These are phyloP conservation scores for Biscogniauxia mediterranea DNA, from an alignment of 2,329 filamentous ascomycete genomes.

Conservation along the genomic window DNA sequence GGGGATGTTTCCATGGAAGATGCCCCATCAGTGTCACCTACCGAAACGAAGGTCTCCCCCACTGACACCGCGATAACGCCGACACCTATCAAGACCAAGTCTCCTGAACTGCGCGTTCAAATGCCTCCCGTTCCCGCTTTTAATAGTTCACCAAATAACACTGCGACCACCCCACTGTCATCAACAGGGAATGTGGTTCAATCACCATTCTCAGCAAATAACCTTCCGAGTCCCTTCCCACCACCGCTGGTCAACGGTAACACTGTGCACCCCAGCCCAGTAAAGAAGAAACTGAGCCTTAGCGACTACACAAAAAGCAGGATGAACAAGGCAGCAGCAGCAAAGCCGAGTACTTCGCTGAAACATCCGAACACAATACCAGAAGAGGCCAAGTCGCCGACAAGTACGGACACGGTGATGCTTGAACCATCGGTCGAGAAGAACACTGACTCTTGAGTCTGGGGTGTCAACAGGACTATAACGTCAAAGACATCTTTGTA, in stretches of 20 bases:
- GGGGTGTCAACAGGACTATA: constrained; percentile 1
- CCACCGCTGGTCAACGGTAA: constrained; percentile 42
- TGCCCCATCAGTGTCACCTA: constrained; percentile 31
- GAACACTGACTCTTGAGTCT: constrained; percentile 17
- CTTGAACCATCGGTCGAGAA: constrained; percentile 37
- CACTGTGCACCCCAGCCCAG: constrained; percentile 53
- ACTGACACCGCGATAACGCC: constrained; percentile 1
- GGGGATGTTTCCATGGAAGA: constrained; percentile 34
- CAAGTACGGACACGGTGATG: constrained; percentile 33
- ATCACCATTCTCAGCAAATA: constrained; percentile 48
- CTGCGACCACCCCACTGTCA: constrained; percentile 47
- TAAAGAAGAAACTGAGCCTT: constrained; percentile 66
- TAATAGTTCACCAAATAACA: constrained; percentile 36
- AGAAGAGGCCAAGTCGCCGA: constrained; percentile 42
- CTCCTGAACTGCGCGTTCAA: constrained; percentile 44
- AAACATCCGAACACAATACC: constrained; percentile 38
- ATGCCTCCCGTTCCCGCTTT: constrained; percentile 56
- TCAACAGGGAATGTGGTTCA: constrained; percentile 43
- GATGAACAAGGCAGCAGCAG: constrained; percentile 52
- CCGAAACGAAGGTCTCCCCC: constrained; percentile 11
- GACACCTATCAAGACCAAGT: constrained; percentile 20
- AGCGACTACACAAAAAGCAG: constrained; percentile 64
- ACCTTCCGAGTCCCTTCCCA: constrained; percentile 43
- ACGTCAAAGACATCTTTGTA: constrained; percentile 30
- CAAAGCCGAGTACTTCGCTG: constrained; percentile 37